Conservation (phyloP, 2,329 filamentous ascomycete genomes). For the Penicillium sp. region DNA sequence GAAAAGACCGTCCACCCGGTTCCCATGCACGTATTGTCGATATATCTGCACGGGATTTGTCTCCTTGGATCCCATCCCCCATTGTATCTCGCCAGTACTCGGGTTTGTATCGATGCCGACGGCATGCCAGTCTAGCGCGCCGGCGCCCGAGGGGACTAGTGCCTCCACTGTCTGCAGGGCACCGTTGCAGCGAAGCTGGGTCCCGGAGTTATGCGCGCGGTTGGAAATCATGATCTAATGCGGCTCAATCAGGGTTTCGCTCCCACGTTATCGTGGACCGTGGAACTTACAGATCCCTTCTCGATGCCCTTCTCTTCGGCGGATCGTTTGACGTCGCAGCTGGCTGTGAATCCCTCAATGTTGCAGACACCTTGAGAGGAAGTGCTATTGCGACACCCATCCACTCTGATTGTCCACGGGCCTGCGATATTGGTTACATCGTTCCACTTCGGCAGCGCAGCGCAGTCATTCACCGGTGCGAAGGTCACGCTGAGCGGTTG, state of each 20-base stretch:
- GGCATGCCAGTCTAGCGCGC: constrained; percentile 12
- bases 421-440: constrained; percentile 12
- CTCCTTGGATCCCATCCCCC: constrained; percentile 5
- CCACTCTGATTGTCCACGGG: constrained; percentile 11
- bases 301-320: constrained; percentile 4
- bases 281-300: constrained; percentile 9
- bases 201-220: not conserved
- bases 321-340: constrained; percentile 9
- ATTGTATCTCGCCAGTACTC: constrained; percentile 11
- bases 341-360: constrained; percentile 10
- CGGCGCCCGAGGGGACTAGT: constrained; percentile 8
- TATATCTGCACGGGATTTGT: constrained; percentile 6
- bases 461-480: constrained; percentile 5
- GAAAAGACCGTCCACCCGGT: not conserved
- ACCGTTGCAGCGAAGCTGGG: constrained; percentile 17
- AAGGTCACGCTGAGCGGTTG: not conserved
- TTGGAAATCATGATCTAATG: constrained; percentile 10
- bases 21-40: not conserved
- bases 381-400: constrained; percentile 6
- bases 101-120: constrained; percentile 9
- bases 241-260: not conserved
- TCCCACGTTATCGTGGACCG: no score
- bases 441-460: constrained; percentile 9
- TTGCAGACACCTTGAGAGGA: not conserved
- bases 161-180: constrained; percentile 13